Evolutionary conservation across 345 rosid species (phyloP), one percentile per base, ranked within the genome.

Genomic region (Populus nigra): DNA sequence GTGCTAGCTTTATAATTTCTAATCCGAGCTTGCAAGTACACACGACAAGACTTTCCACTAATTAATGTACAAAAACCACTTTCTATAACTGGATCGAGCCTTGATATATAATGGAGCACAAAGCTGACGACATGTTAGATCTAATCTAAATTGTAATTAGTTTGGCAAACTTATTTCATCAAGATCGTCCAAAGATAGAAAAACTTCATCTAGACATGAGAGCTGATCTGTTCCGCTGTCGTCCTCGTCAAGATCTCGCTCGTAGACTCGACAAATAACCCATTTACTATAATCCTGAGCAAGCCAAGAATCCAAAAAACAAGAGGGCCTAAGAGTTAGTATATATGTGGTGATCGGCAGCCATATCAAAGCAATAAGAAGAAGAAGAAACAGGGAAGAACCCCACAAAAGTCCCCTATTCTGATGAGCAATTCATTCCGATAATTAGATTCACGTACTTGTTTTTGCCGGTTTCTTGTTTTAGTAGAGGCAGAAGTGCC

Each of bases 161-260:
- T 84, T 87, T 15, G 98, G 92, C 81, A 91, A 86, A 86, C 95
- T 93, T 74, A 93, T 93, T 86, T 95, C 99, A 70, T 95, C 99
- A 33, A 93, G 88, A 82, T 95, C 99, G 63, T 95, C 99, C 81
- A 95, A 78, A 12, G 99, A 93, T 79, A 95, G 79, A 79, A 95
- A 95, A 23, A 95, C 97, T 88, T 95, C 99, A 73, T 93, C 99
- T 83, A 95, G 86, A 78, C 98, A 91, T 25, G 99, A 95, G 16
- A 95, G 93, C 73, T 4, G 36, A 5, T 91, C 96, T n/a, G 84
- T 75, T 73, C 88, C 91, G 70, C 86, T 90, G 7, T 78, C 87
- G 3, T 85, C 93, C 0, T 81, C 86, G 8, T 84, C 91, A 7
- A 80, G 81, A n/a, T 69, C 81, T 35, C 87, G 77, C 80, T 95